Evolutionary conservation across 306 rosid genomes (phyloP).

Genomic region (Acacia confusa): DNA sequence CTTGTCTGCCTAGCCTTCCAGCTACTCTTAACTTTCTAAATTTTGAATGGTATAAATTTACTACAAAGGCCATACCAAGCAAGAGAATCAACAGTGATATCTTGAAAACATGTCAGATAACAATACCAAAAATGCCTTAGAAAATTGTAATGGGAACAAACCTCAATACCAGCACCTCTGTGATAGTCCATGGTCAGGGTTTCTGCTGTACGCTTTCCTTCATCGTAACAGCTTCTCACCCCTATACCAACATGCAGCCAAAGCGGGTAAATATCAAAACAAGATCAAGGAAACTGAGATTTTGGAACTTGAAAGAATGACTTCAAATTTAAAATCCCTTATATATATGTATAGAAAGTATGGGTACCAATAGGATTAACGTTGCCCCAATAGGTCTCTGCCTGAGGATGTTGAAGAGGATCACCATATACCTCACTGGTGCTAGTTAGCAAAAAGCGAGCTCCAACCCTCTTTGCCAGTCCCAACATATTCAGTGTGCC

Average conservation of each 20-base stretch:
- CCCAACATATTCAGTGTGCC: conserved; percentile 94
- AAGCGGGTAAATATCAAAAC: background rate
- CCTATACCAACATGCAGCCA: conserved; percentile 43
- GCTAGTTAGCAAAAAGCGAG: conserved; percentile 82
- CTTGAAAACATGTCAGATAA: background rate
- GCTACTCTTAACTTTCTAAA: background rate
- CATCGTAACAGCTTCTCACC: conserved; percentile 93
- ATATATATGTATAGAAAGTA: background rate
- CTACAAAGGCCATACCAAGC: background rate
- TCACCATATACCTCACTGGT: conserved; percentile 97
- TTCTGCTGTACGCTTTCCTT: conserved; percentile 95
- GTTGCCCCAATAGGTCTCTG: conserved; percentile 91
- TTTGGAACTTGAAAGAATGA: background rate
- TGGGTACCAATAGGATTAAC: conserved; percentile 89
- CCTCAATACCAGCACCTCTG: conserved; percentile 95
- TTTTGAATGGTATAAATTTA: background rate
- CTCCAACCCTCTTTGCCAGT: conserved; percentile 82
- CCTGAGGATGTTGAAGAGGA: conserved; percentile 93
- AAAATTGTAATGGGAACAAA: conserved; percentile 25
- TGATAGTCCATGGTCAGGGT: conserved; percentile 91
- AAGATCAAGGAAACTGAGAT: background rate
- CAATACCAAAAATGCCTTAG: background rate
- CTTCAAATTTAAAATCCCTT: background rate
- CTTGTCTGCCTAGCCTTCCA: background rate
- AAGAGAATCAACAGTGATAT: background rate